phyloP scores from a whole-genome alignment of 495 filamentous ascomycete genomes.

The Penicillium longicatenatum region DNA sequence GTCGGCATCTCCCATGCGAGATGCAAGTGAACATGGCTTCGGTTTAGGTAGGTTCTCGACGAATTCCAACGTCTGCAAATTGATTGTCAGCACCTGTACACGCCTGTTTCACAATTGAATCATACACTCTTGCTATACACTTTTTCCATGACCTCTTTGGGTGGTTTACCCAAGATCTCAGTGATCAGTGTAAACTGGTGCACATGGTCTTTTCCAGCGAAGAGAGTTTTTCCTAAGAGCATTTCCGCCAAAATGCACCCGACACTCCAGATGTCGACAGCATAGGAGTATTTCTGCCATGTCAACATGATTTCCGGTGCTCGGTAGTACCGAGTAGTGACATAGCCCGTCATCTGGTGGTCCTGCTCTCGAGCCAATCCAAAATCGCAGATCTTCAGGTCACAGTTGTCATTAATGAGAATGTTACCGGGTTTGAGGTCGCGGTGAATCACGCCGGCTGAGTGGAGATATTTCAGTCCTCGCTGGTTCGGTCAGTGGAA shows the following conservation, averaged over 20 bases:
- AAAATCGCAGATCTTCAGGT: constrained; percentile 95
- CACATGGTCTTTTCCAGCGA: constrained; percentile 93
- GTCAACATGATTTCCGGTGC: constrained; percentile 29
- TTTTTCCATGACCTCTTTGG: constrained; percentile 48
- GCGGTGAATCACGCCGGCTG: constrained; percentile 57
- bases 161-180: constrained; percentile 84
- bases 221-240: constrained; percentile 88
- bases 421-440: constrained; percentile 65
- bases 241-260: constrained; percentile 96
- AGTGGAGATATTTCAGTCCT: constrained; percentile 92
- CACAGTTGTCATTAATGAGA: constrained; percentile 92
- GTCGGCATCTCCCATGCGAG: constrained; percentile 6
- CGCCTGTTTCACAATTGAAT: neutral
- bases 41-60: neutral
- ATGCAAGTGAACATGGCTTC: neutral
- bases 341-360: constrained; percentile 91
- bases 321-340: constrained; percentile 80
- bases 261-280: constrained; percentile 94
- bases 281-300: constrained; percentile 94
- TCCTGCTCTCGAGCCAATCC: constrained; percentile 90
- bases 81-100: neutral
- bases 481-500: constrained; percentile 49
- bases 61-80: neutral
- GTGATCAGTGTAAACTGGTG: constrained; percentile 96
- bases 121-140: constrained; percentile 15